A percentile compares a stretch with the other conserved stretches of the same genome.
phyloP scores from a whole-genome alignment of 2,329 filamentous ascomycete species.

The Trichoderma aggressivum region DNA sequence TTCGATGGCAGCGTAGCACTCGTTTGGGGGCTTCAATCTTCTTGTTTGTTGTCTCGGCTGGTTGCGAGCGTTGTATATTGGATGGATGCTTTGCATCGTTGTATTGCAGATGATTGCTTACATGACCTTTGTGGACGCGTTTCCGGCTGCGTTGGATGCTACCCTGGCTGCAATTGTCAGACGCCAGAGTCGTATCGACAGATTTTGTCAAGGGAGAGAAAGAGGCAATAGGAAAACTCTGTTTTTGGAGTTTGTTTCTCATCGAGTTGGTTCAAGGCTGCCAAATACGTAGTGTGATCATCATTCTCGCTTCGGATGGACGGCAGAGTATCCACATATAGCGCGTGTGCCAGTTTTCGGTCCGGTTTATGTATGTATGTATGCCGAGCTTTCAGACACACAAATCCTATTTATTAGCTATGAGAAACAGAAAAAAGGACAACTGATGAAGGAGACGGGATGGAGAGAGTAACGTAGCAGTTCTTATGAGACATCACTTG shows the following conservation, averaged over 20 bases:
- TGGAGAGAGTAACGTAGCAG: not conserved
- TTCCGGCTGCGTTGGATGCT: not conserved
- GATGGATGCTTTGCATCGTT: not conserved
- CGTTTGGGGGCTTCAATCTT: not conserved
- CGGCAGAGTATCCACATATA: constrained; percentile 1
- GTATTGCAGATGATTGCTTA: not conserved
- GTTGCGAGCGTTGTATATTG: not conserved
- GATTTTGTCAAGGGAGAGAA: not conserved
- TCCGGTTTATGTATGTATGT: not conserved
- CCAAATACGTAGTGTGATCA: not conserved
- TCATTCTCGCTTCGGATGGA: not conserved
- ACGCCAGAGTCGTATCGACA: not conserved
- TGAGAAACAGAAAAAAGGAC: not conserved
- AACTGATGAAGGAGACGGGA: not conserved
- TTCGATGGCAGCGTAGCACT: not conserved
- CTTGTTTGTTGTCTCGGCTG: not conserved
- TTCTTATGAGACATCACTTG: not conserved
- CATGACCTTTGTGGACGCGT: not conserved
- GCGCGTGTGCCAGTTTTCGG: not conserved
- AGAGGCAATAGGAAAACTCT: not conserved
- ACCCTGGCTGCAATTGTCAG: not conserved
- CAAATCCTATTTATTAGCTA: not conserved
- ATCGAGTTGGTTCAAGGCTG: not conserved
- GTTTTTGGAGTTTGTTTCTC: not conserved
- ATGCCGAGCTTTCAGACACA: not conserved